Base-by-base conservation (phyloP, 495 filamentous ascomycete genomes). In the Stereocaulon alpinum region DNA sequence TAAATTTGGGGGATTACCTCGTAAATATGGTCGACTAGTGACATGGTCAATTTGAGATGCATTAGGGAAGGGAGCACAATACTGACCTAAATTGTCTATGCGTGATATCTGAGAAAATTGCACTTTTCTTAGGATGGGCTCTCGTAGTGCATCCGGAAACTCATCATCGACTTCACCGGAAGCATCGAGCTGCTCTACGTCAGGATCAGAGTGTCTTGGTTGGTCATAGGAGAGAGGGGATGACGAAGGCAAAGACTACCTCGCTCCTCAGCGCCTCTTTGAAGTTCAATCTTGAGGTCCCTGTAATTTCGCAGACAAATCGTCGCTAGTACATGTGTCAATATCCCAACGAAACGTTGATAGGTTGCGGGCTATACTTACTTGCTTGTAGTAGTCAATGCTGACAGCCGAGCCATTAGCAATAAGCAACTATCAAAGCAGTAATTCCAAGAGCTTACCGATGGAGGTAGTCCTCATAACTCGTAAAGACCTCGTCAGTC, bases 221-320 rank as follows among this genome's bases (percentile, higher is more conserved):
- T 11, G 51, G 10, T n/a, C 34, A 12, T 24, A 20, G 20, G 45
- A 34, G 14, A 41, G 27, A 44, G 24, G 20, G 7, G 18, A 34
- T 49, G 40, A 43, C n/a, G 43, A 41, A 55, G 32, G 24, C 24
- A 10, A 60, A 55, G 52, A 73, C 84, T 82, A 96, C 93, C 82
- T 98, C 94, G 71, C 91, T 96, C 69, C 88, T 83, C 17, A 91
- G 77, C 4, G 93, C 93, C 56, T 97, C 89, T 60, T 95, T 96
- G 71, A 95, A 97, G n/a, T 79, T 92, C 64, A 96, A 72, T 30
- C 86, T 87, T 30, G 91, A 94, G 71, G 95, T 91, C 40, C 93
- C 93, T 3, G 89, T 96, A 60, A 96, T 92, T 63, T 93, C 86
- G 70, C 92, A 96, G 55, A 92, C 95, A 68, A 97, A 99, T 47